A percentile compares a stretch with the other conserved stretches of the same genome.
phyloP scores from a whole-genome alignment of 2,329 filamentous ascomycete genomes.

The Coniochaeta hoffmannii region DNA sequence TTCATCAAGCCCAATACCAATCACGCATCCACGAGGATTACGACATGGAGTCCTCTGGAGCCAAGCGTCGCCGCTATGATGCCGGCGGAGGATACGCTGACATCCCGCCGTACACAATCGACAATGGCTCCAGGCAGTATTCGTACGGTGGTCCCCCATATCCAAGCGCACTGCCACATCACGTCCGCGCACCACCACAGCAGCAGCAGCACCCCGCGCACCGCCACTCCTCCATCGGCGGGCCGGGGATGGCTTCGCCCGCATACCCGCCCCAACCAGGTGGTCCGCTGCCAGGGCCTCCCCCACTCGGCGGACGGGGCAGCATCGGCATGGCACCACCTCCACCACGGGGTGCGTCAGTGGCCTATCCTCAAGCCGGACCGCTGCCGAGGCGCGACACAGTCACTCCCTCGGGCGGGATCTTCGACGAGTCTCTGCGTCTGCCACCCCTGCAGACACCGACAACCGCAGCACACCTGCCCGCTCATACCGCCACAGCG shows the following conservation, averaged over 20 bases:
- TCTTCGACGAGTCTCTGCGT: conserved; percentile 45
- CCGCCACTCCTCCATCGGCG: conserved; percentile 7
- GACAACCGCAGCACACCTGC: conserved; percentile 15
- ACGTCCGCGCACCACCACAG: conserved; percentile 1
- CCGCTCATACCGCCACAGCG: not conserved
- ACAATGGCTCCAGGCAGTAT: not conserved
- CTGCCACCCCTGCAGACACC: conserved; percentile 46
- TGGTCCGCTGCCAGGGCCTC: conserved; percentile 8
- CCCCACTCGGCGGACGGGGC: conserved; percentile 2
- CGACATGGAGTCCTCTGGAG: conserved; percentile 24
- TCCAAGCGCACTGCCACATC: not conserved
- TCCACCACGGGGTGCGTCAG: conserved; percentile 6
- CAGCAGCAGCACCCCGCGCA: conserved; percentile 6
- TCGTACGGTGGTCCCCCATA: not conserved
- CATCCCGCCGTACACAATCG: conserved; percentile 6
- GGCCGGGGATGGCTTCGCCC: not conserved
- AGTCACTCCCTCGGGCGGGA: conserved; percentile 31
- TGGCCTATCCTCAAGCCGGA: conserved; percentile 3
- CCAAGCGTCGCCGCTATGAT: conserved; percentile 25
- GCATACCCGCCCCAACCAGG: not conserved
- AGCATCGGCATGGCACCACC: conserved; percentile 12
- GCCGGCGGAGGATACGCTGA: conserved; percentile 17
- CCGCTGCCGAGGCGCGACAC: not conserved
- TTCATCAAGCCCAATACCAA: not conserved
- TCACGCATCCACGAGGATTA: conserved; percentile 30